Evolutionary conservation across 1,139 yeast genomes (phyloP).

Genomic region (Pichia sp.): DNA sequence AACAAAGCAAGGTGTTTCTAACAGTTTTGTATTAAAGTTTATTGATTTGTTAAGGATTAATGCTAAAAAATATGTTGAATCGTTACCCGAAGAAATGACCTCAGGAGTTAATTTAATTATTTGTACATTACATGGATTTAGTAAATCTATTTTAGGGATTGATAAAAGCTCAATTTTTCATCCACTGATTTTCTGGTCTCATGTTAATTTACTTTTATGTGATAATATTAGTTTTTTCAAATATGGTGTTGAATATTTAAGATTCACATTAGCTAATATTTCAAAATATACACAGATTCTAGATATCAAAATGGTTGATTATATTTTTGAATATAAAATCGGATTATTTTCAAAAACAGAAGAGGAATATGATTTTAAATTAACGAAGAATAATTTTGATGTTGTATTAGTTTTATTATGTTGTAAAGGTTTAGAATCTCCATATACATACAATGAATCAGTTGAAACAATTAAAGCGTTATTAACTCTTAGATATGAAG

Average conservation of each 20-base stretch:
- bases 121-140: conserved; percentile 41
- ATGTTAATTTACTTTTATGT: conserved; percentile 36
- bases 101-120: conserved; percentile 20
- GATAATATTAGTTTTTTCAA: conserved; percentile 45
- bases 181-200: conserved; percentile 64
- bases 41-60: conserved; percentile 13
- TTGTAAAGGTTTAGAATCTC: conserved; percentile 57
- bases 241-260: conserved; percentile 43
- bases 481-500: conserved; percentile 41
- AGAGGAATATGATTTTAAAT: conserved; percentile 34
- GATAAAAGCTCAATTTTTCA: conserved; percentile 48
- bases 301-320: conserved; percentile 17
- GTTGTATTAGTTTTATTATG: conserved; percentile 46
- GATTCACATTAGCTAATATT: conserved; percentile 30
- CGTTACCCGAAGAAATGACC: conserved; percentile 17
- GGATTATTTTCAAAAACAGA: conserved; percentile 44
- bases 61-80: background rate
- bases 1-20: conserved; percentile 58
- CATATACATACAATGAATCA: conserved; percentile 56
- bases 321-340: conserved; percentile 36
- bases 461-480: conserved; percentile 45
- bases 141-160: conserved; percentile 60
- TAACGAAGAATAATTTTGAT: conserved; percentile 48
- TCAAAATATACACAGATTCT: conserved; percentile 18
- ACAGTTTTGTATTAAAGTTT: conserved; percentile 40